Base-by-base conservation (phyloP, 2,329 filamentous ascomycete genomes). In the Aspergillus glaucus region DNA sequence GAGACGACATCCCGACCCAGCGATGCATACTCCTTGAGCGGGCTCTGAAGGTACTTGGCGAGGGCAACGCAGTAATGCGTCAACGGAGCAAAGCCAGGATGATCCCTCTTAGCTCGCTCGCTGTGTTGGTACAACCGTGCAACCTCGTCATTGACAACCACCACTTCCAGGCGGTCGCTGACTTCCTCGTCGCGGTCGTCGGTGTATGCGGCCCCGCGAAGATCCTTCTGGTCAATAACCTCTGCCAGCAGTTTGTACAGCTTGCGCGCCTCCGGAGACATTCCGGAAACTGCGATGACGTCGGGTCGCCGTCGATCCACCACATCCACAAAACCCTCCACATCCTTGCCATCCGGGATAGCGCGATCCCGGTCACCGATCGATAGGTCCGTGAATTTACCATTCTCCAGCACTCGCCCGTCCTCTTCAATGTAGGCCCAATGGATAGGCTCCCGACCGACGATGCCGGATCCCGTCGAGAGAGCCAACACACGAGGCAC, bases 361-460 rank as follows among this genome's bases (percentile, higher is more conserved):
- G 75, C 68, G 79, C 89, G 73, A 79, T 90, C 71, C 74, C 79
- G 60, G 53, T 84, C 82, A 28, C 81, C 82, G 17, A 80, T 65
- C 21, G 82, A 80, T 42, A 98, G 77, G 56, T 95, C 92, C 30
- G 79, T 76, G 57, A 95, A 88, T 60, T 90, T 92, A 61, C 93
- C 90, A 58, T 93, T 87, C 65, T 97, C 93, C 26, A 92, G 72
- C 19, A 95, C 86, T 32, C 89, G 82, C 7, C 92, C 91, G 60
- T 95, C 88, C 64, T 97, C 92, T 61, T 95, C 90, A 14, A 97
- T 84, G 76, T 88, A 97, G 1, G 89, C 85, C 88, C 90, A 97
- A 69, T 84, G 87, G 40, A 95, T 81, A 2, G 89, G 86, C 56
- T 96, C 92, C 46, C 73, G 69, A 36, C 79, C 79, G 39, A 89